Base-by-base conservation (phyloP, 768 basidiomycete species). In the Termitomyces sp. region DNA sequence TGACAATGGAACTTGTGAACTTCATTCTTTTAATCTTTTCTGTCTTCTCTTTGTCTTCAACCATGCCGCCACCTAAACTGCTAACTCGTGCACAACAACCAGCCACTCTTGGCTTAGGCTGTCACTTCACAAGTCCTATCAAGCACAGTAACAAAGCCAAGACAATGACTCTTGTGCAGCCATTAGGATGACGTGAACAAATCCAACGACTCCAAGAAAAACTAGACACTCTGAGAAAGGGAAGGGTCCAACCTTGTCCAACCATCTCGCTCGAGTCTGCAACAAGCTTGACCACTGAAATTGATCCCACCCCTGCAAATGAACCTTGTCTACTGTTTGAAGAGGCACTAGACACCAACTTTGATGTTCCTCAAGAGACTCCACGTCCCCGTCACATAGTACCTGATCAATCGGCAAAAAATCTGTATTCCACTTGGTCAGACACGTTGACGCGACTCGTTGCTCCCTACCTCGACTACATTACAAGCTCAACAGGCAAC, bases 91-190 rank as follows among this genome's bases (percentile, higher is more conserved):
- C 38, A 34, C 57, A 65, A 29, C 64, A 65, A 34, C 48, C 9
- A 7, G 9, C 34, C 20, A 61, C 50, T 43, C 20, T 7, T 14
- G 68, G 69, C 1, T 63, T 72, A 8, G 69, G 71, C 4, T 40
- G 52, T 1, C 65, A 61, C 29, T 72, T 70, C 36, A 52, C 37
- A 12, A 69, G 67, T 49, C 71, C 68, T 0, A 56, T 47, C 12
- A 68, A 66, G 50, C 58, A 45, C 14, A 47, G 64, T 17, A 63
- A 67, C 36, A 67, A 62, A 34, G 32, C n/a, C 6, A 65, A 69
- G 49, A 65, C 56, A 29, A 51, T 5, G 10, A 46, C 49, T 20
- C 34, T 51, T 12, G 51, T 63, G 1, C 12, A 48, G 37, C 63
- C 57, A 3, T 34, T 62, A 5, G 65, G 65, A 10, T 12, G 37